These are phyloP conservation scores for Nicotiana tomentosiformis DNA, from an alignment of 257 asterid species.

Conservation along the genomic window DNA sequence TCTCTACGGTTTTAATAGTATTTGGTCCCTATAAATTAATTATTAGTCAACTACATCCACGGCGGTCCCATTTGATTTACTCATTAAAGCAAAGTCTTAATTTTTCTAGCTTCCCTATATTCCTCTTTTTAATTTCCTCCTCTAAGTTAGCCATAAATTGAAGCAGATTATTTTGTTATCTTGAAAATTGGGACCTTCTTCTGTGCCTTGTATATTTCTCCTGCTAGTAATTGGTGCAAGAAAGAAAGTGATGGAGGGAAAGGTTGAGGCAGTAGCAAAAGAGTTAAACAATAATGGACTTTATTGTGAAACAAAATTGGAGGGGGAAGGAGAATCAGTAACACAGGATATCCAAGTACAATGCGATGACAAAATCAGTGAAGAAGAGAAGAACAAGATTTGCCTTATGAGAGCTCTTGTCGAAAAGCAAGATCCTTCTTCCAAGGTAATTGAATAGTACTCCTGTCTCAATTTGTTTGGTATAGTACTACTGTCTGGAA, in stretches of 20 bases:
- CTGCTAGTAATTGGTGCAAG: not conserved
- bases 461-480: no score
- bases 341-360: not conserved
- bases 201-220: not conserved
- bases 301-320: not conserved
- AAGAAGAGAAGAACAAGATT: constrained; percentile 35
- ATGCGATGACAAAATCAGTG: not conserved
- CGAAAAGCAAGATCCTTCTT: constrained; percentile 53
- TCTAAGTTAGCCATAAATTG: not conserved
- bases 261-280: not conserved
- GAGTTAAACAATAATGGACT: not conserved
- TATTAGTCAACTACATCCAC: not conserved
- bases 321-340: not conserved
- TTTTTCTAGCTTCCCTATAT: not conserved
- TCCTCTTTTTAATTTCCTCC: not conserved
- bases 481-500: no score
- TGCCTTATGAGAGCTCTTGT: constrained; percentile 32
- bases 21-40: not conserved
- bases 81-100: not conserved
- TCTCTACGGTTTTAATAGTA: not conserved
- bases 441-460: constrained; percentile 35
- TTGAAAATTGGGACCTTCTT: not conserved
- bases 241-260: not conserved
- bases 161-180: not conserved
- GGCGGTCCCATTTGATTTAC: not conserved